Evolutionary conservation across 306 rosid species (phyloP).

Genomic region (Albizia julibrissin): DNA sequence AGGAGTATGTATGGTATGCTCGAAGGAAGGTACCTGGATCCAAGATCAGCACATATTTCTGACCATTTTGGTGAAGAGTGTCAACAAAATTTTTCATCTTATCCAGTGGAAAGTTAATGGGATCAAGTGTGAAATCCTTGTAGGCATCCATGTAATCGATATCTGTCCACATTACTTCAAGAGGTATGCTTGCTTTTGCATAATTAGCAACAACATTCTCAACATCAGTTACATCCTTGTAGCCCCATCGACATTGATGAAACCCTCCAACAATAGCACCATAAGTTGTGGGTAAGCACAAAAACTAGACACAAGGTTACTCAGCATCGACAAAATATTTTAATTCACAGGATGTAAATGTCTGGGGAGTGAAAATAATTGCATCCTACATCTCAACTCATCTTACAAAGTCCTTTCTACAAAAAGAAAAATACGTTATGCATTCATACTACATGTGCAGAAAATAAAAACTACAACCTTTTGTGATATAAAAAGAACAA

Average conservation of each 20-base stretch:
- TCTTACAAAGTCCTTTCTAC: neutral
- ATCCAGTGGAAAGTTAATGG: conserved; percentile 68
- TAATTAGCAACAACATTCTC: conserved; percentile 72
- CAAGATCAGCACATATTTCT: conserved; percentile 76
- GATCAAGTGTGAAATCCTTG: conserved; percentile 91
- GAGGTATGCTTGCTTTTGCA: conserved; percentile 73
- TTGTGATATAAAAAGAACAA: neutral
- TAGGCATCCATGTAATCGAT: conserved; percentile 91
- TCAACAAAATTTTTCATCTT: conserved; percentile 61
- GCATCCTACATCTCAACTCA: neutral
- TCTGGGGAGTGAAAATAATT: neutral
- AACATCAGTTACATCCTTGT: conserved; percentile 68
- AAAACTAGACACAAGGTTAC: neutral
- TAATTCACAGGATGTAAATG: neutral
- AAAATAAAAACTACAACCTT: neutral
- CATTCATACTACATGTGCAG: neutral
- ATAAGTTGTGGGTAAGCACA: conserved; percentile 23
- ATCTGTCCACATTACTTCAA: conserved; percentile 95
- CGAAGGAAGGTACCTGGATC: conserved; percentile 66
- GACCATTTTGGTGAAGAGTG: conserved; percentile 71
- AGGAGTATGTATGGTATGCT: neutral
- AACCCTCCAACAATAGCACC: conserved; percentile 57
- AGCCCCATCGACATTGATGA: conserved; percentile 85
- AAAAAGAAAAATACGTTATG: neutral
- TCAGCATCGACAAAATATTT: neutral